phyloP scores from a whole-genome alignment of 78 protist genomes.

The Chrysochromulina parva region DNA sequence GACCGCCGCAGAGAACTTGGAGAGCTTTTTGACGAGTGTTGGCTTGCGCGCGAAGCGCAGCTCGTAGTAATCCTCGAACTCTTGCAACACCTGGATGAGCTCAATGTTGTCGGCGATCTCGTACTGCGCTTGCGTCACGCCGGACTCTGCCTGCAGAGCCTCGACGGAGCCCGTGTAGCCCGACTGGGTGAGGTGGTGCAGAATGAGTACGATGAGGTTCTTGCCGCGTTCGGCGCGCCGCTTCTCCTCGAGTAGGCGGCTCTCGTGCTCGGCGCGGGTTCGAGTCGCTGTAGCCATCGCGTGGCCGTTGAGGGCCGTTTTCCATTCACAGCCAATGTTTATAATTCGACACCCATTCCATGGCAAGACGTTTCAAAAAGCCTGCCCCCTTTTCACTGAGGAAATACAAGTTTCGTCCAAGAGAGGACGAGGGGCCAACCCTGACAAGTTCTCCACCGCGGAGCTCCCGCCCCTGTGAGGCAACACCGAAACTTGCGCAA shows the following conservation, averaged over 20 bases:
- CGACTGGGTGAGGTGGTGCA: neutral
- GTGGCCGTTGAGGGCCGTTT: too few relatives aligned
- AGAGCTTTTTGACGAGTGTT: slow-evolving; percentile 3
- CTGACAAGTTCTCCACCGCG: too few relatives aligned
- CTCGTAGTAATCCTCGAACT: slow-evolving; percentile 68
- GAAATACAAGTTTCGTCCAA: too few relatives aligned
- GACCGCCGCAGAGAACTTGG: neutral
- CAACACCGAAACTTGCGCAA: too few relatives aligned
- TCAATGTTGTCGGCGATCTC: slow-evolving; percentile 69
- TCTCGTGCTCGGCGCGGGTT: neutral
- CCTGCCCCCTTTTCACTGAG: too few relatives aligned
- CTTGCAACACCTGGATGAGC: slow-evolving; percentile 43
- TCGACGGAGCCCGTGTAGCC: slow-evolving; percentile 37
- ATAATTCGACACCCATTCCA: too few relatives aligned
- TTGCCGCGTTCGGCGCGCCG: neutral
- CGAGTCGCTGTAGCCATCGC: neutral
- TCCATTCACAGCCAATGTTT: too few relatives aligned
- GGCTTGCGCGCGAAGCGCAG: slow-evolving; percentile 42
- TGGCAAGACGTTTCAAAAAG: too few relatives aligned
- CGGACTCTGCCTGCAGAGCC: slow-evolving; percentile 21
- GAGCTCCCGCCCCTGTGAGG: too few relatives aligned
- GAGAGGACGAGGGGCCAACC: too few relatives aligned
- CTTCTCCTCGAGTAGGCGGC: neutral
- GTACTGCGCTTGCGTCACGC: neutral
- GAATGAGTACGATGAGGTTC: slow-evolving; percentile 19